Conservation (phyloP, 2,329 filamentous ascomycete species). For the Tolypocladium sp. region DNA sequence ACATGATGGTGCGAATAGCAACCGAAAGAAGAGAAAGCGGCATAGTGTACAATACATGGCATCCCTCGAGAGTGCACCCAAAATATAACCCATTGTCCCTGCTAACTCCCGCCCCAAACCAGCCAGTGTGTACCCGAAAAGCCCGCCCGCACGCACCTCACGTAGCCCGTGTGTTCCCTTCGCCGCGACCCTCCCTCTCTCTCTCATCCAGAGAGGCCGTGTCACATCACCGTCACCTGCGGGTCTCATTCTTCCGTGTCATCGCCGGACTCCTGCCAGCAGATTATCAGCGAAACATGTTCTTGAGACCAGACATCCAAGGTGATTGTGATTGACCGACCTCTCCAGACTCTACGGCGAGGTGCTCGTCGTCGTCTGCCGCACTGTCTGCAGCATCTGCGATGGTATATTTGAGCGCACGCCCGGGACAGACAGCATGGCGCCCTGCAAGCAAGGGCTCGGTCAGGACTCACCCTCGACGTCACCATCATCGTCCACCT, state of each 20-base stretch:
- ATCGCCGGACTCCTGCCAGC: slow-evolving; percentile 6
- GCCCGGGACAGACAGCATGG: background rate
- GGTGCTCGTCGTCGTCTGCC: background rate
- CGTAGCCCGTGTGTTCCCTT: background rate
- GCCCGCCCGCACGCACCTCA: background rate
- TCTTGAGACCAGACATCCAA: slow-evolving; percentile 11
- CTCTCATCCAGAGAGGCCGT: background rate
- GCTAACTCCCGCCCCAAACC: background rate
- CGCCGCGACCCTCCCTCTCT: background rate
- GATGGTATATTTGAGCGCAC: background rate
- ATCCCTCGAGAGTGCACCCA: no score
- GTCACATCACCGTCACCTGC: background rate
- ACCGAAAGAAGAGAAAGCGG: background rate
- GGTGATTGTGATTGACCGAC: slow-evolving; percentile 12
- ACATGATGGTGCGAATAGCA: background rate
- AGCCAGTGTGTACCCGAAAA: background rate
- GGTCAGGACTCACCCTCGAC: slow-evolving; percentile 1
- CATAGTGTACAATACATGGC: background rate
- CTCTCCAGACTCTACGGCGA: slow-evolving; percentile 11
- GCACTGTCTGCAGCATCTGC: slow-evolving; percentile 1
- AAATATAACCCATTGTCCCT: background rate
- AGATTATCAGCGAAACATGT: slow-evolving; percentile 16
- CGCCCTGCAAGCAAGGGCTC: background rate
- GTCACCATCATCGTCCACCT: background rate
- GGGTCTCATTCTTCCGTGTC: slow-evolving; percentile 8